Percentiles rank a stretch among this genome's conserved stretches.
Conservation (phyloP, 176 grass and related monocot genomes). For the Aegilops umbellulata region DNA sequence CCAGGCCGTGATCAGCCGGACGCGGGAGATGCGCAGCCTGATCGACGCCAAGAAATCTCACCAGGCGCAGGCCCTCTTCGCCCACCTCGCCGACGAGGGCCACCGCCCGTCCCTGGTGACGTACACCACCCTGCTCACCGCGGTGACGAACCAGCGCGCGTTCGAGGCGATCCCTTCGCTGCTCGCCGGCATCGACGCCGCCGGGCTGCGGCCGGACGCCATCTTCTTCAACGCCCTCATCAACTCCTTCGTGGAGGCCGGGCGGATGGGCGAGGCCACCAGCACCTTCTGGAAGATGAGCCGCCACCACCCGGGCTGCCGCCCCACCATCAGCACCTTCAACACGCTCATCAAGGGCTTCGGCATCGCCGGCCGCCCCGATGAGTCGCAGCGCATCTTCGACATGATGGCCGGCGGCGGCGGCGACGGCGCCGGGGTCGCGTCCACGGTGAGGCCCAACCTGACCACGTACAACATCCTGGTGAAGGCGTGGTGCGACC, state of each 20-base stretch:
- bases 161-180: slow-evolving; percentile 72
- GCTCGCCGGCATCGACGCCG: slow-evolving; percentile 59
- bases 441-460: slow-evolving; percentile 38
- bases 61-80: slow-evolving; percentile 54
- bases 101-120: slow-evolving; percentile 87
- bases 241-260: slow-evolving; percentile 82
- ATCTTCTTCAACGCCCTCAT: slow-evolving; percentile 94
- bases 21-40: slow-evolving; percentile 64
- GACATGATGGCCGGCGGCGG: slow-evolving; percentile 60
- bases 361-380: slow-evolving; percentile 64
- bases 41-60: slow-evolving; percentile 65
- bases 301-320: slow-evolving; percentile 47
- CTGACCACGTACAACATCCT: slow-evolving; percentile 87
- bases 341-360: slow-evolving; percentile 97
- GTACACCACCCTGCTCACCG: slow-evolving; percentile 68
- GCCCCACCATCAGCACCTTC: slow-evolving; percentile 75
- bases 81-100: slow-evolving; percentile 54
- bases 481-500: slow-evolving; percentile 95
- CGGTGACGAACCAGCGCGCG: slow-evolving; percentile 59
- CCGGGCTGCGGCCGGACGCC: slow-evolving; percentile 71
- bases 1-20: slow-evolving; percentile 53
- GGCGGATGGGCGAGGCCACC: slow-evolving; percentile 73
- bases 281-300: slow-evolving; percentile 86
- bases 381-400: slow-evolving; percentile 70
- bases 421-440: background rate